Conservation (phyloP, 2,329 filamentous ascomycete genomes). For the Sporothrix brasiliensis region DNA sequence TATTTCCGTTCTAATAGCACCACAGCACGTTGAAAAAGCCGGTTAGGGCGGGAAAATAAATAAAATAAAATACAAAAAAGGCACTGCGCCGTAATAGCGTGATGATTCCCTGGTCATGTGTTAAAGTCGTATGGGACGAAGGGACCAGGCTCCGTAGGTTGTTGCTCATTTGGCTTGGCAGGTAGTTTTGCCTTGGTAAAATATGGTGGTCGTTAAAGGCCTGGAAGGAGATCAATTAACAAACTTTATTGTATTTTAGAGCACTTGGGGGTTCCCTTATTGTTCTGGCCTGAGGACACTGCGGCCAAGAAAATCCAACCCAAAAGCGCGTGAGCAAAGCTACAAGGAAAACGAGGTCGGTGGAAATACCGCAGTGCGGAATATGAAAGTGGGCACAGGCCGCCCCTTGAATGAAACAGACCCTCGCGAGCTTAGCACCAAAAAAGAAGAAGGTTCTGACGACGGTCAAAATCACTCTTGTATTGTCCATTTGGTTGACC, state of each 20-base stretch:
- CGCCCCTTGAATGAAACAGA: too few relatives aligned
- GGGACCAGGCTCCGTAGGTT: background rate
- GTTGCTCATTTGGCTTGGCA: background rate
- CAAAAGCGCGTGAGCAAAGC: background rate
- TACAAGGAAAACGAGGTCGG: background rate
- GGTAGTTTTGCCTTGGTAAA: background rate
- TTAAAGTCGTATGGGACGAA: constrained; percentile 1
- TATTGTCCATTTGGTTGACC: too few relatives aligned
- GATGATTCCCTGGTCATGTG: background rate
- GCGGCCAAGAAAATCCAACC: background rate
- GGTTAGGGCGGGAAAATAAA: background rate
- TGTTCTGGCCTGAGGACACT: constrained; percentile 3
- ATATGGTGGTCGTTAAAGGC: background rate
- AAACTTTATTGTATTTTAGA: too few relatives aligned
- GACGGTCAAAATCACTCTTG: too few relatives aligned
- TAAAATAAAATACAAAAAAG: too few relatives aligned
- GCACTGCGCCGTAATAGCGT: too few relatives aligned
- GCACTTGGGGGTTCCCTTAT: background rate
- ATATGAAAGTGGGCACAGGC: background rate
- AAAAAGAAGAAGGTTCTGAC: too few relatives aligned
- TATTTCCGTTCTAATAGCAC: too few relatives aligned
- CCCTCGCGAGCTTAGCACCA: background rate
- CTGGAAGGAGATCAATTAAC: background rate
- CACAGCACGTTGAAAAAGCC: background rate
- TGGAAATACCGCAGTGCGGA: constrained; percentile 19